phyloP scores from a whole-genome alignment of 345 rosid species.

The Mercurialis annua region DNA sequence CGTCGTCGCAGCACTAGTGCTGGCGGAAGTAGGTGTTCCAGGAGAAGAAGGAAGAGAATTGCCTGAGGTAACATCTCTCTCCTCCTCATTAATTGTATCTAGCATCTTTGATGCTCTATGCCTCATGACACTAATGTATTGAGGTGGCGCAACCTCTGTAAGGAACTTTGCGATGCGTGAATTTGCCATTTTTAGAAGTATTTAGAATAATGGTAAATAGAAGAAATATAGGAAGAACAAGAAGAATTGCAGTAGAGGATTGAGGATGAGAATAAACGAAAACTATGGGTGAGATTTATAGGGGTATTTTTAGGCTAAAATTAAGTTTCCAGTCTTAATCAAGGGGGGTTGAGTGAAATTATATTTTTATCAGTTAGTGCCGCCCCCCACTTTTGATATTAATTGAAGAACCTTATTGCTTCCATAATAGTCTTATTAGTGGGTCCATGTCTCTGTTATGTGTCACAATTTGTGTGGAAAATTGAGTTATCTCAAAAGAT shows the following conservation, averaged over 20 bases:
- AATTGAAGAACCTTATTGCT: slow-evolving; percentile 15
- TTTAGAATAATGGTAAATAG: slow-evolving; percentile 1
- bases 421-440: not conserved
- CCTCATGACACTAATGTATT: slow-evolving; percentile 64
- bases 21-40: slow-evolving; percentile 22
- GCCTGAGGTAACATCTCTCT: slow-evolving; percentile 39
- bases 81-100: slow-evolving; percentile 86
- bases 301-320: slow-evolving; percentile 24
- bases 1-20: not conserved
- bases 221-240: not conserved
- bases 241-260: not conserved
- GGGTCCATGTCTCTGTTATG: slow-evolving; percentile 17
- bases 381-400: slow-evolving; percentile 34
- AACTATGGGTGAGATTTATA: slow-evolving; percentile 23
- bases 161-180: slow-evolving; percentile 58
- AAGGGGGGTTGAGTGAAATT: not conserved
- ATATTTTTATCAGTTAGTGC: slow-evolving; percentile 23
- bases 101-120: slow-evolving; percentile 53
- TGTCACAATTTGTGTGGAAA: slow-evolving; percentile 32
- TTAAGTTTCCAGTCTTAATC: slow-evolving; percentile 29
- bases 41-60: slow-evolving; percentile 34
- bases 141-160: slow-evolving; percentile 87
- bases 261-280: slow-evolving; percentile 19
- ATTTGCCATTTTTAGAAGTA: slow-evolving; percentile 47
- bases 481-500: slow-evolving; percentile 23